phyloP scores from a whole-genome alignment of 495 filamentous ascomycete species.

The Penicillium ochrochloron region DNA sequence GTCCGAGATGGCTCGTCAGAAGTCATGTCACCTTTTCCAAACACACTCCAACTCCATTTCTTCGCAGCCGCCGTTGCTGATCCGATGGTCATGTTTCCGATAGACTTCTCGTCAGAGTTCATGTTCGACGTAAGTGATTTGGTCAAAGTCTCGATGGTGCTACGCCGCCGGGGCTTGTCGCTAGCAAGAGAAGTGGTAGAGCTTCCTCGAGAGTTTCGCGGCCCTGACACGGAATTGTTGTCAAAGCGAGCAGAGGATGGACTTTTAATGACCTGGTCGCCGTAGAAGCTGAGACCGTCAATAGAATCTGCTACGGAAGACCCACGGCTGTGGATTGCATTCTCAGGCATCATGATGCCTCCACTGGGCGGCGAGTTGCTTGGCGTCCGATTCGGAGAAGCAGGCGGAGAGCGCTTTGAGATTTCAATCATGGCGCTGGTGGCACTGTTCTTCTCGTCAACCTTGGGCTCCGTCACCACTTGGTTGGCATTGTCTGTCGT shows the following conservation, averaged over 20 bases:
- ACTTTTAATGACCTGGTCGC: slow-evolving; percentile 27
- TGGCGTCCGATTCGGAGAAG: slow-evolving; percentile 59
- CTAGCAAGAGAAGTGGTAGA: slow-evolving; percentile 40
- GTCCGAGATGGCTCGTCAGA: slow-evolving; percentile 34
- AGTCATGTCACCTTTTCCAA: slow-evolving; percentile 59
- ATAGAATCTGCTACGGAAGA: slow-evolving; percentile 42
- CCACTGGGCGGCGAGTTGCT: slow-evolving; percentile 54
- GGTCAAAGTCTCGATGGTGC: slow-evolving; percentile 49
- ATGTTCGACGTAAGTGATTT: slow-evolving; percentile 37
- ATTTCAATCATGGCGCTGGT: slow-evolving; percentile 68
- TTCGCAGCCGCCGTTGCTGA: slow-evolving; percentile 78
- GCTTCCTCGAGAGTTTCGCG: slow-evolving; percentile 35
- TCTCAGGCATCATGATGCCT: slow-evolving; percentile 34
- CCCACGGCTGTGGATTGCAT: slow-evolving; percentile 33
- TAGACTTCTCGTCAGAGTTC: slow-evolving; percentile 39
- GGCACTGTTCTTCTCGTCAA: slow-evolving; percentile 58
- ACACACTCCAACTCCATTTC: slow-evolving; percentile 80
- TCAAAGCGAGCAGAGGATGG: slow-evolving; percentile 37
- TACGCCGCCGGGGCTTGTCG: slow-evolving; percentile 40
- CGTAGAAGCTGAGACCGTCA: slow-evolving; percentile 29
- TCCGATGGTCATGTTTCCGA: slow-evolving; percentile 61
- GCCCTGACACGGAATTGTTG: slow-evolving; percentile 34
- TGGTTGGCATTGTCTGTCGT: slow-evolving; percentile 65
- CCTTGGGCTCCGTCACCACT: slow-evolving; percentile 43
- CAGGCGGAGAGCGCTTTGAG: slow-evolving; percentile 61